Base-by-base conservation (phyloP, 352 stramenopile species). In the Phytopythium litorale region DNA sequence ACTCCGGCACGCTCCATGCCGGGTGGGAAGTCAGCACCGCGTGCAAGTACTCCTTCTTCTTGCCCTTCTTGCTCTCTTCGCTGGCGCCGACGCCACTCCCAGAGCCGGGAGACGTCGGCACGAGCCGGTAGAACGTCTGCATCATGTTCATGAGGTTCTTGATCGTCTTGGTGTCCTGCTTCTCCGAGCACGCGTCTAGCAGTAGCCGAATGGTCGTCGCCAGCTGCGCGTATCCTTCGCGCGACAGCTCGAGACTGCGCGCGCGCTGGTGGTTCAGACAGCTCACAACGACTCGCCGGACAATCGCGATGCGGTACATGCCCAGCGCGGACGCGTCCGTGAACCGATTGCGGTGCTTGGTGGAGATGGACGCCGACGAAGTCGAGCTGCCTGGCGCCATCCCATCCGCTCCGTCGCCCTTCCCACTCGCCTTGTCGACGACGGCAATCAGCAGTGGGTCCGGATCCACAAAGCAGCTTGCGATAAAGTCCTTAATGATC, bases 401-500 rank as follows among this genome's bases (percentile, higher is more conserved):
- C 7, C 32, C 51, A 3, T 38, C 51, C 16, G 45, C 65, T 6
- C 67, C 79, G 5, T 66, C 61, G 19, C 49, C 51, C 37, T 67
- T 77, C 5, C 60, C 55, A 13, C 11, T 33, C 12, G 45, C 9
- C 21, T 50, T 50, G 43, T 50, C 43, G 3, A 49, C 40, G 25
- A 48, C 58, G 2, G 52, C 60, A 21, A 81, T 49, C 38, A 91
- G 58, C 25, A 75, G 70, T 49, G 74, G 71, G 13, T 92, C 83
- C 0, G 81, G 74, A 9, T 90, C 78, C 21, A 86, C 62, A 59
- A 94, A 94, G 67, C 86, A 94, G 57, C 79, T 91, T 21, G 73
- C 77, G n/a, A 94, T 66, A 63, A 94, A 94, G 48, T 94, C 83
- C 64, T 92, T 94, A 62, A 94, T 91, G 42, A 94, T 75, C 51